Percentiles rank a stretch among this genome's conserved stretches.
These are phyloP conservation scores for Coriaria nepalensis DNA, from an alignment of 306 rosid species.

Conservation along the genomic window DNA sequence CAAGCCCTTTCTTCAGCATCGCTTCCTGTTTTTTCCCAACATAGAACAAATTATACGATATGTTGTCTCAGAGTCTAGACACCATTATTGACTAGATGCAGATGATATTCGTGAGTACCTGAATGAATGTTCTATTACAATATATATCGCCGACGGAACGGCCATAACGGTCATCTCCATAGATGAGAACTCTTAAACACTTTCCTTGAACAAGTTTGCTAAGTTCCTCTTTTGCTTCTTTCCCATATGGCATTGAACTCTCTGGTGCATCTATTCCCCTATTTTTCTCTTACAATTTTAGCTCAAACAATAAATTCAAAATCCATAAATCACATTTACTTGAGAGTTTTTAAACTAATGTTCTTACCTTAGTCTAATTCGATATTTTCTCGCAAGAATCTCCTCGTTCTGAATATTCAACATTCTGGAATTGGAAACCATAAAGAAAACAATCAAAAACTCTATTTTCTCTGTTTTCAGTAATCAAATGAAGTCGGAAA, in stretches of 20 bases:
- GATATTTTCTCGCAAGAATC: constrained; percentile 55
- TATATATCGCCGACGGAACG: constrained; percentile 68
- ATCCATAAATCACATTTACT: background rate
- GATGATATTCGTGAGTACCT: constrained; percentile 28
- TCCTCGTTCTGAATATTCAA: constrained; percentile 41
- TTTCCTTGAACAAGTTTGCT: constrained; percentile 49
- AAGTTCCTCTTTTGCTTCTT: constrained; percentile 64
- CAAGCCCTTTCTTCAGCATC: constrained; percentile 81
- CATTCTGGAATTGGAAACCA: constrained; percentile 27
- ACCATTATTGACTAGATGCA: too few relatives aligned
- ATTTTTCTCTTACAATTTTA: constrained; percentile 7
- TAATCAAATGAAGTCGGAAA: background rate
- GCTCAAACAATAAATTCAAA: too few relatives aligned
- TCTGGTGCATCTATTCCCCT: constrained; percentile 98
- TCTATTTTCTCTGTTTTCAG: too few relatives aligned
- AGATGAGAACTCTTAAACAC: constrained; percentile 60
- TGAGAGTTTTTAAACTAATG: background rate
- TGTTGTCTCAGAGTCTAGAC: too few relatives aligned
- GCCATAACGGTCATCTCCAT: constrained; percentile 72
- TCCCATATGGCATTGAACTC: constrained; percentile 65
- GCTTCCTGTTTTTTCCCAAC: constrained; percentile 36
- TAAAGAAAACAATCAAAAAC: background rate
- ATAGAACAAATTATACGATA: too few relatives aligned
- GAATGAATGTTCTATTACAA: constrained; percentile 54
- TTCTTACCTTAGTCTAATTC: constrained; percentile 80